Conservation (phyloP, 2,329 filamentous ascomycete genomes). For the Colletotrichum coccodes region DNA sequence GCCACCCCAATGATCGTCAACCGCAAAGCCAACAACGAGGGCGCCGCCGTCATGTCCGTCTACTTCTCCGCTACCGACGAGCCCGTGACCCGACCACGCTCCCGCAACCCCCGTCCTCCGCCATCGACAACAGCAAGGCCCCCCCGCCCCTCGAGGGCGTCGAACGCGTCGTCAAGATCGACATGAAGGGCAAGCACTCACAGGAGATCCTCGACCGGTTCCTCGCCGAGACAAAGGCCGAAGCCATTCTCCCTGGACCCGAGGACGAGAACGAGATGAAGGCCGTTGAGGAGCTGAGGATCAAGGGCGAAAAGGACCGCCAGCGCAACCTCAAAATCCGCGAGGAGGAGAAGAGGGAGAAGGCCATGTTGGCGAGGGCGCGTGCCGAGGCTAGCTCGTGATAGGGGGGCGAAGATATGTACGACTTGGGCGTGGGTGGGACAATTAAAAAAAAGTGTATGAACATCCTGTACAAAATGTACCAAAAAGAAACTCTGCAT, state of each 20-base stretch:
- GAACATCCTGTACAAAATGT: slow-evolving; percentile 33
- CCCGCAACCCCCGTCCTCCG: slow-evolving; percentile 58
- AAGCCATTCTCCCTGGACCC: slow-evolving; percentile 63
- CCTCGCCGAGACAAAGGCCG: slow-evolving; percentile 70
- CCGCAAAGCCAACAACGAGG: slow-evolving; percentile 67
- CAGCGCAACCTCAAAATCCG: slow-evolving; percentile 62
- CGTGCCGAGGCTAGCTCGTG: slow-evolving; percentile 42
- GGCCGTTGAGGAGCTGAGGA: slow-evolving; percentile 64
- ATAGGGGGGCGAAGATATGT: slow-evolving; percentile 12
- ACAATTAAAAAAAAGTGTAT: slow-evolving; percentile 15
- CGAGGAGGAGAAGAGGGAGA: slow-evolving; percentile 69
- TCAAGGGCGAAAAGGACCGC: slow-evolving; percentile 64
- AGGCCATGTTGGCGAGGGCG: slow-evolving; percentile 57
- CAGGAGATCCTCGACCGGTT: slow-evolving; percentile 72
- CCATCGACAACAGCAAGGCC: slow-evolving; percentile 57
- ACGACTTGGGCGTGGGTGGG: background rate
- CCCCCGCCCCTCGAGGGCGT: slow-evolving; percentile 54
- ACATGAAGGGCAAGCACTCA: slow-evolving; percentile 72
- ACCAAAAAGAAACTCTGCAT: slow-evolving; percentile 29
- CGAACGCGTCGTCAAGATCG: slow-evolving; percentile 64
- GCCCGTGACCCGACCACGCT: slow-evolving; percentile 41
- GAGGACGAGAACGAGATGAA: slow-evolving; percentile 69
- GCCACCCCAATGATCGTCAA: slow-evolving; percentile 83
- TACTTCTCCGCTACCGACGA: slow-evolving; percentile 61
- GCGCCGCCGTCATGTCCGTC: slow-evolving; percentile 71